Conservation (phyloP, 148 eudicot species). For the Selenicereus undatus region DNA sequence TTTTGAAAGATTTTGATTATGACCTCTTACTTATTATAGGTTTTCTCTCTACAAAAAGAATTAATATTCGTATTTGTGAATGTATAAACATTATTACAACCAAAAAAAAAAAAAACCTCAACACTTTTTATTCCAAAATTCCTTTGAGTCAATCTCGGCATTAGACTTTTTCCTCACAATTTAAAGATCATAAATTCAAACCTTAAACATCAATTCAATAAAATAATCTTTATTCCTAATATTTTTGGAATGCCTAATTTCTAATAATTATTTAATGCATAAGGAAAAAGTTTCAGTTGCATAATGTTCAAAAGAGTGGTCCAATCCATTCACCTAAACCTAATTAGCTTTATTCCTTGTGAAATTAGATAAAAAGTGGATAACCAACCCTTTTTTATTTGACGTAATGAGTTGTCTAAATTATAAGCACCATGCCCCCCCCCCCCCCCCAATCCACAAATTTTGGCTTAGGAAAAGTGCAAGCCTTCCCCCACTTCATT, state of each 20-base stretch:
- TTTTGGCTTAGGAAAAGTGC: constrained; percentile 16
- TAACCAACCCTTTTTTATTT: constrained; percentile 16
- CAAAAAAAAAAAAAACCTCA: no score
- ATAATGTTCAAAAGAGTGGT: background rate
- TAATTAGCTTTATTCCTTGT: constrained; percentile 6
- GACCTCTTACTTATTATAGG: no score
- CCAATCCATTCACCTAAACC: constrained; percentile 22
- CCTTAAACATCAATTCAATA: no score
- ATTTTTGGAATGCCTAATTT: background rate
- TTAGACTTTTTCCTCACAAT: no score
- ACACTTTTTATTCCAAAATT: no score
- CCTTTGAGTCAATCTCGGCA: no score
- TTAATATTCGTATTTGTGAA: no score
- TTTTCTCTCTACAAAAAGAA: no score
- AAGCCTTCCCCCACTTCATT: constrained; percentile 24
- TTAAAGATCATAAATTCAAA: no score
- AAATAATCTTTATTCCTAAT: no score
- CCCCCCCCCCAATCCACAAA: constrained; percentile 16
- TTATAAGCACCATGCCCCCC: constrained; percentile 17
- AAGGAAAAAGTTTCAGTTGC: background rate
- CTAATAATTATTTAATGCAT: background rate
- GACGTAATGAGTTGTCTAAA: constrained; percentile 29
- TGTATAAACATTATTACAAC: no score
- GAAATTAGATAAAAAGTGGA: constrained; percentile 21
- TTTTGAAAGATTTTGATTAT: no score